Evolutionary conservation across 306 rosid genomes (phyloP), one percentile per base, ranked within the genome.

Genomic region (Cicer pinnatifidum): DNA sequence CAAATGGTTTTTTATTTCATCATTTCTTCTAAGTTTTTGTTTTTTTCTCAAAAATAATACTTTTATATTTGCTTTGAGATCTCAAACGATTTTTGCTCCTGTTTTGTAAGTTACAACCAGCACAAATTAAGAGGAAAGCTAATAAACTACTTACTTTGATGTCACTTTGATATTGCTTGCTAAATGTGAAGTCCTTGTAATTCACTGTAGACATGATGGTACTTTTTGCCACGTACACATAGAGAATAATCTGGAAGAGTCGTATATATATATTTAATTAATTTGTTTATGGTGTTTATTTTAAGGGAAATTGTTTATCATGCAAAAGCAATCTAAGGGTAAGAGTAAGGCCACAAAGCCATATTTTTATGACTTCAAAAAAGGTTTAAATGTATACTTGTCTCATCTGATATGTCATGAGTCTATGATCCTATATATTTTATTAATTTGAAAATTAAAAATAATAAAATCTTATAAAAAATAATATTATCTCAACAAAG

Each of bases 91-190:
- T 40, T 20, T 35, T 72, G 66, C 66, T 81, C 79, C 20, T 23
- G 78, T 23, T 66, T 71, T 58, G 62, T 66, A 72, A 58, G 67
- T 59, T 50, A 53, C 56, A 82, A 43, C 45, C 28, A 6, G 78
- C 78, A 64, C 38, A 69, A 62, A 28, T 28, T 28, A 48, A 58
- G 47, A 81, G 69, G 72, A 57, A 65, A 41, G 47, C 60, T 66
- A 28, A 28, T 28, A 28, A 28, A 28, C 33, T 28, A 28, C 35
- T 79, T 45, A 17, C 15, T 40, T 9, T 54, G 59, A 78, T 75
- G 84, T 79, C 81, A 71, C 23, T 71, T 56, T 50, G 9, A 44
- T 10, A 58, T 78, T 78, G 80, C 83, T 75, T 51, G 76, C 35
- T 67, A 39, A 6, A 39, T 66, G 35, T 52, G 68, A 79, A 73